These are phyloP conservation scores for Coffea canephora DNA, from an alignment of 257 asterid genomes.

Conservation along the genomic window DNA sequence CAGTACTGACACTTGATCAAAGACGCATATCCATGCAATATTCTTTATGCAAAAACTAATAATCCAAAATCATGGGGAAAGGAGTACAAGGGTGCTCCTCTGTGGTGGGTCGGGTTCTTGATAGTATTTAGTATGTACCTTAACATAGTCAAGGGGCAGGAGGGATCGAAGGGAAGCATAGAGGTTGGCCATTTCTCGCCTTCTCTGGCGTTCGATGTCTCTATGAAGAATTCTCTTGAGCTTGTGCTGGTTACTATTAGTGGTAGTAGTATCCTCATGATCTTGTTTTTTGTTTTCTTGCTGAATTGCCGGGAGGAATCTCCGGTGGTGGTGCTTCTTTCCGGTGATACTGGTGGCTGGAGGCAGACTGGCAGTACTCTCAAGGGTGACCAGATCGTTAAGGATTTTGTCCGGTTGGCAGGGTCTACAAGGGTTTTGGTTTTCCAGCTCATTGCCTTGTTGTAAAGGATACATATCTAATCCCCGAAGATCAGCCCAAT, in stretches of 20 bases:
- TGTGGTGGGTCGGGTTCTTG: no score
- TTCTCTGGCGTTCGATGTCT: constrained; percentile 42
- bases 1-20: no score
- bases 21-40: background rate
- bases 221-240: constrained; percentile 25
- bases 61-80: background rate
- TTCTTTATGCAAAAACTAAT: no score
- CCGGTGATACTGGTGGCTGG: background rate
- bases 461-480: constrained; percentile 20
- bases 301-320: background rate
- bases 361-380: background rate
- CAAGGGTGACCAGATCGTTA: background rate
- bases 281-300: background rate
- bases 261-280: background rate
- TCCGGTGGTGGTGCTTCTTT: constrained; percentile 1
- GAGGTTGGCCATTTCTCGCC: constrained; percentile 44
- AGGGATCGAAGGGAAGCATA: constrained; percentile 35
- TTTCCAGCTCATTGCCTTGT: constrained; percentile 15
- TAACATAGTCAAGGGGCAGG: constrained; percentile 35
- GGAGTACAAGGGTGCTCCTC: no score
- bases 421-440: constrained; percentile 7
- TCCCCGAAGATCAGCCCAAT: constrained; percentile 5
- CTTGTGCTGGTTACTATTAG: background rate
- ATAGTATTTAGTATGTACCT: constrained; percentile 20
- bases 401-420: constrained; percentile 18